A percentile compares a stretch with the other conserved stretches of the same genome.
These are phyloP conservation scores for Backusella sp. DNA, from an alignment of 192 early-diverging fungal genomes.

Conservation along the genomic window DNA sequence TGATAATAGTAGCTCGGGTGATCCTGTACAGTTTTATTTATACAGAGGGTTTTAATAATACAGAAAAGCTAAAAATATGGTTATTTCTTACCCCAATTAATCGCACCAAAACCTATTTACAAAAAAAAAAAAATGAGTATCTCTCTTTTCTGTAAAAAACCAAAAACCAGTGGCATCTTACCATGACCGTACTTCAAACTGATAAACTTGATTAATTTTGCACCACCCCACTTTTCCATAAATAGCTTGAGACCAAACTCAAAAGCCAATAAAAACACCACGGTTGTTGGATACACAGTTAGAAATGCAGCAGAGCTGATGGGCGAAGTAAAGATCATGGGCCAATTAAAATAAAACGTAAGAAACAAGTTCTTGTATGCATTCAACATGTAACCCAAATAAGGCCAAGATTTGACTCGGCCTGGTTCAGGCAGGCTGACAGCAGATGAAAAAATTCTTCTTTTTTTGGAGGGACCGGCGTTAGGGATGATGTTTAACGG, in stretches of 20 bases:
- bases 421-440: neutral
- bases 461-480: neutral
- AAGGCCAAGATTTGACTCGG: neutral
- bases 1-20: neutral
- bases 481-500: neutral
- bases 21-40: slow-evolving; percentile 4
- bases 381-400: slow-evolving; percentile 13
- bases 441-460: neutral
- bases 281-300: slow-evolving; percentile 25
- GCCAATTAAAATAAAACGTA: slow-evolving; percentile 34
- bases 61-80: neutral
- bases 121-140: neutral
- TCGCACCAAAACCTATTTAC: slow-evolving; percentile 27
- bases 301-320: slow-evolving; percentile 23
- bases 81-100: slow-evolving; percentile 40
- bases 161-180: neutral
- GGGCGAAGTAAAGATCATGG: slow-evolving; percentile 26
- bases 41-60: neutral
- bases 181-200: slow-evolving; percentile 29
- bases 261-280: slow-evolving; percentile 15
- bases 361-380: slow-evolving; percentile 20
- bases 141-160: neutral
- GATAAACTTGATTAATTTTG: slow-evolving; percentile 1
- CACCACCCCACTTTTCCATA: slow-evolving; percentile 23
- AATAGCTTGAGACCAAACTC: slow-evolving; percentile 25